Conservation (phyloP, 2,329 filamentous ascomycete species). For the Ophiostoma perfectum region DNA sequence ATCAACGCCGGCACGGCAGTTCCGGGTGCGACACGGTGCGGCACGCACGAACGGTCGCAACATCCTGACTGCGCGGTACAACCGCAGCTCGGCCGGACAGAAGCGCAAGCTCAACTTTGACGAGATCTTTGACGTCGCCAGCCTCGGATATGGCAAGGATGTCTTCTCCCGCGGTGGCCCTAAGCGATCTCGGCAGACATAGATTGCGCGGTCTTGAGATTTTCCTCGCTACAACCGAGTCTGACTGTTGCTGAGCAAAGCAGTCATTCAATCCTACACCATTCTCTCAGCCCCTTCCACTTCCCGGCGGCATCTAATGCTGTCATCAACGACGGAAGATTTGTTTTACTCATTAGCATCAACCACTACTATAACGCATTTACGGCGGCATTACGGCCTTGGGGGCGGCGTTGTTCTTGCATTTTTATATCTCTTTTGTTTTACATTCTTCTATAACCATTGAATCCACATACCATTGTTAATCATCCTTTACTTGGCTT, state of each 20-base stretch:
- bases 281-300: too few relatives aligned
- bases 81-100: slow-evolving; percentile 56
- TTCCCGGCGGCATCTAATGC: too few relatives aligned
- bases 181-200: slow-evolving; percentile 49
- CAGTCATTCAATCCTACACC: too few relatives aligned
- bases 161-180: slow-evolving; percentile 42
- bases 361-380: background rate
- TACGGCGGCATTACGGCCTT: slow-evolving; percentile 4
- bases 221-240: background rate
- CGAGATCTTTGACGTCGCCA: slow-evolving; percentile 69
- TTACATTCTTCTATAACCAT: background rate
- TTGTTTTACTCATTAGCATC: background rate
- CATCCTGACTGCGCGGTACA: slow-evolving; percentile 41
- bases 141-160: slow-evolving; percentile 55
- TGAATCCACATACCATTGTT: background rate
- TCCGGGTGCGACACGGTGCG: slow-evolving; percentile 26
- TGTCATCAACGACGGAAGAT: too few relatives aligned
- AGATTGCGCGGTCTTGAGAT: slow-evolving; percentile 9
- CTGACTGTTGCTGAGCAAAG: too few relatives aligned
- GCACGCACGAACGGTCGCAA: slow-evolving; percentile 29
- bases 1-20: slow-evolving; percentile 17
- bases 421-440: background rate
- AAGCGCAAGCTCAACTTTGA: slow-evolving; percentile 69
- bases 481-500: background rate
- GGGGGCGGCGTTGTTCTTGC: slow-evolving; percentile 11